Evolutionary conservation across 208 protist genomes (phyloP).

Genomic region (Leishmania mexicana): DNA sequence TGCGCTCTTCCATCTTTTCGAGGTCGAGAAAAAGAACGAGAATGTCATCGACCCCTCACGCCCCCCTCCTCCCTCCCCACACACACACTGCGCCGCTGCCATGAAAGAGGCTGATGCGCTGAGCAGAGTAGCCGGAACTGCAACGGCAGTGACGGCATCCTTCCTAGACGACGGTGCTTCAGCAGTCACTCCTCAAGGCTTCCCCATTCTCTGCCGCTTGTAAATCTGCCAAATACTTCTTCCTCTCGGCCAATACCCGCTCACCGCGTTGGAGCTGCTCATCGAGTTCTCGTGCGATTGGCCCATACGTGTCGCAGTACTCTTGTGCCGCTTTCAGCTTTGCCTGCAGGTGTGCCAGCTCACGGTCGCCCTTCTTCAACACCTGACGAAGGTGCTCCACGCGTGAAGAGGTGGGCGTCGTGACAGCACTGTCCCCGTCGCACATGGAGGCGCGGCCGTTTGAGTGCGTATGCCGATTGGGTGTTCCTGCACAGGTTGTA

Average conservation of each 20-base stretch:
- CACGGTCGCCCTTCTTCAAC: slow-evolving; percentile 14
- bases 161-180: background rate
- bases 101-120: background rate
- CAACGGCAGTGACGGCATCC: background rate
- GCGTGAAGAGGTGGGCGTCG: background rate
- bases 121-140: background rate
- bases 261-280: slow-evolving; percentile 23
- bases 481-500: background rate
- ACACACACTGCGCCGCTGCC: background rate
- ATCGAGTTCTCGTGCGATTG: slow-evolving; percentile 18
- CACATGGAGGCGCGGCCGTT: background rate
- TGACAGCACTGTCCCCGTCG: background rate
- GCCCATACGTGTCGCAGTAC: slow-evolving; percentile 28
- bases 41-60: background rate
- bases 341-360: slow-evolving; percentile 14
- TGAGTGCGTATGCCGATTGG: no score
- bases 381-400: slow-evolving; percentile 25
- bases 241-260: slow-evolving; percentile 14
- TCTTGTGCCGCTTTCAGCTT: slow-evolving; percentile 13
- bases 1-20: background rate
- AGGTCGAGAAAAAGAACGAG: background rate
- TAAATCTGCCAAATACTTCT: slow-evolving; percentile 9
- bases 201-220: background rate
- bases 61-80: background rate
- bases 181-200: background rate